Evolutionary conservation across 2,329 filamentous ascomycete species (phyloP), one percentile per base, ranked within the genome.

Genomic region (Thielaviopsis punctulata): DNA sequence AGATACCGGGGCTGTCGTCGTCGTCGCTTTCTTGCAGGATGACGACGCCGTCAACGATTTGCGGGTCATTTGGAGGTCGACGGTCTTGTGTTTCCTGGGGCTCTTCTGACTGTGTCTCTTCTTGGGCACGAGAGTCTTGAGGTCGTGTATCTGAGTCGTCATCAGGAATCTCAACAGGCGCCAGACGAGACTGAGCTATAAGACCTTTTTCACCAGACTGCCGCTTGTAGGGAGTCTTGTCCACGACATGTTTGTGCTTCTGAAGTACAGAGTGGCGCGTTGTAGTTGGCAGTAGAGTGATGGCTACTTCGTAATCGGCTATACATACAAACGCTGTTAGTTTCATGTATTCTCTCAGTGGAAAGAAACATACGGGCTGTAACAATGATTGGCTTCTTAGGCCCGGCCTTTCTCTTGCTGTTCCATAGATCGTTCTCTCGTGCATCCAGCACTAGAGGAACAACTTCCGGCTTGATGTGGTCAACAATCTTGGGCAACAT

Each of bases 281-380:
- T 49, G 78, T 81, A 7, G 84, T 84, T 64, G 95, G 86, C 45
- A 86, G 93, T 58, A 98, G 72, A 67, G 95, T 96, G 58, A 98
- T 84, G 36, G 88, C 86, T 13, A 95, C 87, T 63, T 96, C 88
- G 62, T 95, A 98, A 59, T 95, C 90, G 65, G 95, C 90, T 92
- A 60, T 46, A 19, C 4, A 18, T 4, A 43, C 25, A n/a, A n/a
- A 5, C 15, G 10, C 3, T n/a, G 58, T 55, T 25, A 51, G 48
- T 53, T 55, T 39, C 22, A 24, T 21, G 24, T 18, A 27, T 12
- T 44, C 23, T 15, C 18, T 10, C 23, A 24, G 4, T n/a, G 24
- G 49, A 19, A 50, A 49, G 63, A 45, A 19, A 36, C 73, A 56
- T 65, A 90, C 88, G 88, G 73, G 85, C 73, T 10, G 78, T 72